Base-by-base conservation (phyloP, 2,329 filamentous ascomycete genomes). In the Verticillium nubilum region DNA sequence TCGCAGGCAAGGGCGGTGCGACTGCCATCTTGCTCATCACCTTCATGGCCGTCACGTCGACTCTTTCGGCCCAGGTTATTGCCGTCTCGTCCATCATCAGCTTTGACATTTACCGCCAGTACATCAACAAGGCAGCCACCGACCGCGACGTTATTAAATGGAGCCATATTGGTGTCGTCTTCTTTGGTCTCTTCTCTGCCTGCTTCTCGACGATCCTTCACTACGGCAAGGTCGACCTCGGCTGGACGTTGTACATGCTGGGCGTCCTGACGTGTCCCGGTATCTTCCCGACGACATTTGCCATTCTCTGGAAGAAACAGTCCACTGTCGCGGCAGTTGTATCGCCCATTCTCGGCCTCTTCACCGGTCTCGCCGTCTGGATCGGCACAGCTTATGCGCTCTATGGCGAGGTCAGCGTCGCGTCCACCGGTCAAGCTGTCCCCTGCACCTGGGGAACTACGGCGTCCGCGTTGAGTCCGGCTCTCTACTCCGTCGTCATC, bases 1-100 rank as follows among this genome's bases (percentile, higher is more conserved):
- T 91, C 28, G 80, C 90, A 2, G 89, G 89, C 0, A 87, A 86
- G 63, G 88, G 88, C 9, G 89, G 89, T 54, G 88, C 88, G 0
- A 85, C 82, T 1, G 88, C 86, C 0, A 85, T 88, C 1, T 76
- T 90, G 0, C 73, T 92, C 4, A 80, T 91, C 58, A 84, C 88
- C 12, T 91, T 91, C 76, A 91, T 91, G 88, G 89, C 88, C 2
- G 86, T 90, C n/a, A 90, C 87, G 1, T 81, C 78, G 0, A 82
- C 79, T 0, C 73, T 81, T 2, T 80, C 77, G 0, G 79, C 80
- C 0, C 79, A 83, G 52, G 75, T 83, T 1, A 82, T 83, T 54
- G 79, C 80, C 1, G 79, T 82, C 2, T 80, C 77, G 4, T 81
- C 79, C 0, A 83, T 83, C 56, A 76, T 83, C 55, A 79, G 75